Base-by-base conservation (phyloP, 208 protist genomes). In the Trypanosoma boissoni region DNA sequence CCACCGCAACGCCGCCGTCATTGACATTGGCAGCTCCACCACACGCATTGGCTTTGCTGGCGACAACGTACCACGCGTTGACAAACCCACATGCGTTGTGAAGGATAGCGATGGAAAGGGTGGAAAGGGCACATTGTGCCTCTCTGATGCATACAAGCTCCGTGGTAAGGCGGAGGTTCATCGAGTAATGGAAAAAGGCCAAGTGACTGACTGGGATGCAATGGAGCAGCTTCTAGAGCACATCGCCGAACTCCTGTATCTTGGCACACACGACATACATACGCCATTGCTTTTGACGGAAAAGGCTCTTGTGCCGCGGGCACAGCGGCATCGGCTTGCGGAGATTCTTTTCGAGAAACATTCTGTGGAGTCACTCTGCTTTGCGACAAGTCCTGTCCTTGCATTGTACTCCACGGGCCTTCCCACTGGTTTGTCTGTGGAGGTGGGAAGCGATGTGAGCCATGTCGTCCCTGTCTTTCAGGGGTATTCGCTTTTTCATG, bases 381-480 rank as follows among this genome's bases (percentile, higher is more conserved):
- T 97, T 54, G 65, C 71, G 1, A 59, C 82, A 50, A 86, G 80
- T 64, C 88, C 94, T 18, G 83, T 94, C 16, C 80, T 97, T 10
- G 74, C 94, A 2, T 76, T 97, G 29, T 97, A 95, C 72, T 88
- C 88, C 8, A 64, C 74, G 3, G 93, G 93, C 1, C 58, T 88
- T 14, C 78, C 86, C 72, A 96, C 78, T 20, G 93, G 93, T 34
- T 58, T 96, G 14, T 81, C 90, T 2, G 78, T 99, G 8, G 97
- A 99, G 58, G 84, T 96, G 56, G 98, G 98, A 31, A 87, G 99
- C 78, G 94, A 97, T 64, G 96, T 98, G 24, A 94, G 96, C 66
- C 96, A 99, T 80, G 97, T 97, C 18, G 95, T 98, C 29, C 98
- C 98, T 57, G 97, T 99, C 60, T 99, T 98, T 80, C 97, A 99